Conservation (phyloP, 495 filamentous ascomycete genomes). For the Annulohypoxylon stygium region DNA sequence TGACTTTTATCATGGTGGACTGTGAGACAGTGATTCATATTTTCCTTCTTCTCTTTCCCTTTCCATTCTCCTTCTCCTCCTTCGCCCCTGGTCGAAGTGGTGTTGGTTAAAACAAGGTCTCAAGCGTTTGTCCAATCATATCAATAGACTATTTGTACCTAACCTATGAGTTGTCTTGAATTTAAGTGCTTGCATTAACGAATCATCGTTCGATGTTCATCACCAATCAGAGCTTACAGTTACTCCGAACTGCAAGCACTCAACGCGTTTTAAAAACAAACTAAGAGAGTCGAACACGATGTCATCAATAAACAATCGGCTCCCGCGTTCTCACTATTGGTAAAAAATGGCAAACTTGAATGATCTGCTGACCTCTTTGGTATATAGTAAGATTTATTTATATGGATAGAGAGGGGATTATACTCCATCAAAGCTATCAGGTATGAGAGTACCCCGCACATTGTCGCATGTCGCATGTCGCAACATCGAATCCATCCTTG, state of each 20-base stretch:
- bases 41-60: not conserved
- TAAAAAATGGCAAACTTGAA: constrained; percentile 2
- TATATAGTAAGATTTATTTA: not conserved
- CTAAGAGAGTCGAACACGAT: constrained; percentile 6
- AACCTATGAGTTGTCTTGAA: constrained; percentile 40
- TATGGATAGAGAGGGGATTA: not conserved
- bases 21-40: constrained; percentile 28
- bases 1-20: not conserved
- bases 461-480: constrained; percentile 13
- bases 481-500: constrained; percentile 9
- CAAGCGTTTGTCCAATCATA: constrained; percentile 35
- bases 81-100: constrained; percentile 29
- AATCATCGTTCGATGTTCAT: constrained; percentile 24
- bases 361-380: constrained; percentile 32
- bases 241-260: constrained; percentile 39
- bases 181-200: constrained; percentile 46
- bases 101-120: constrained; percentile 34
- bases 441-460: constrained; percentile 32
- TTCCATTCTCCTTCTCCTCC: not conserved
- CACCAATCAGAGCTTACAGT: constrained; percentile 29
- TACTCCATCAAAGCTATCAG: constrained; percentile 1
- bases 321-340: constrained; percentile 20
- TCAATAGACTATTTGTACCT: not conserved
- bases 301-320: constrained; percentile 29
- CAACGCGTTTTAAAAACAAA: constrained; percentile 40